Conservation (phyloP, 352 stramenopile species). For the Pseudoperonospora humuli region DNA sequence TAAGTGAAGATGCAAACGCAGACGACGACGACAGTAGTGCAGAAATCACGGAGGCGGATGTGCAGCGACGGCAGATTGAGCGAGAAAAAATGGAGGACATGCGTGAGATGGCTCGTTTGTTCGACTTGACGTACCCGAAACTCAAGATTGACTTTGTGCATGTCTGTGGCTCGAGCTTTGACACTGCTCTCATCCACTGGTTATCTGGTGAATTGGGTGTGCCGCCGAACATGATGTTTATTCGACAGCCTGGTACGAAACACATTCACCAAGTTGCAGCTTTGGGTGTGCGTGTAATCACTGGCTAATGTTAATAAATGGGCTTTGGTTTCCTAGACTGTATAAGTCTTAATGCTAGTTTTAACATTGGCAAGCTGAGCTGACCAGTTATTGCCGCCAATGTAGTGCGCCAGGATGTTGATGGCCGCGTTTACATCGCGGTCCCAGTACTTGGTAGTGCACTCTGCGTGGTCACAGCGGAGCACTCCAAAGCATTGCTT, state of each 20-base stretch:
- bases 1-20: constrained; percentile 34
- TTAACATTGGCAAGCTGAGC: no score
- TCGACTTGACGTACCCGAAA: constrained; percentile 90
- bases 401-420: no score
- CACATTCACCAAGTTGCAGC: constrained; percentile 86
- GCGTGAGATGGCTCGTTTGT: constrained; percentile 64
- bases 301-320: constrained; percentile 27
- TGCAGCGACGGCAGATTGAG: constrained; percentile 23
- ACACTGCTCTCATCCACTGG: constrained; percentile 84
- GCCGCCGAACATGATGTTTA: constrained; percentile 91
- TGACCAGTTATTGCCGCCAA: no score
- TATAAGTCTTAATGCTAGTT: no score
- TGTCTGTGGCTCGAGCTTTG: constrained; percentile 56
- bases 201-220: constrained; percentile 65
- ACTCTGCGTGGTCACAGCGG: no score
- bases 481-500: no score
- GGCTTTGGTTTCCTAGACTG: no score
- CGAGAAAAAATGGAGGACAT: constrained; percentile 53
- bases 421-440: no score
- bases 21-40: constrained; percentile 19
- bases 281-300: constrained; percentile 86
- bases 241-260: constrained; percentile 81
- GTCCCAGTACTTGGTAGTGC: no score
- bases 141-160: constrained; percentile 86
- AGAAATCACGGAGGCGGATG: constrained; percentile 35